These are phyloP conservation scores for Zygosaccharomyces lentus DNA, from an alignment of 805 yeast genomes.

Conservation along the genomic window DNA sequence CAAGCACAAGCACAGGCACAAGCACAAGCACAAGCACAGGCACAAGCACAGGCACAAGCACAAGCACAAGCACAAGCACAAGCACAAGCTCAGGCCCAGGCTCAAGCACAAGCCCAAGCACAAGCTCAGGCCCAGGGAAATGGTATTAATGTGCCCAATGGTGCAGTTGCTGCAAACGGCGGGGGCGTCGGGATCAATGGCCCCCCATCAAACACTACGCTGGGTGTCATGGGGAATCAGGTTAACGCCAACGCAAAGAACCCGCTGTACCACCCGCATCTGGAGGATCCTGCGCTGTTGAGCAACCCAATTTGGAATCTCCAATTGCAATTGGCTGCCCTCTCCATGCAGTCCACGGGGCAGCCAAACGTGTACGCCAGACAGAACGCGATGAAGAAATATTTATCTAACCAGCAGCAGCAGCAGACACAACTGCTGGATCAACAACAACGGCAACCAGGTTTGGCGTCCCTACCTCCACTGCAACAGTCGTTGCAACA, in stretches of 20 bases:
- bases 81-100: constrained; percentile 4
- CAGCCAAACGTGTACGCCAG: constrained; percentile 37
- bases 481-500: constrained; percentile 3
- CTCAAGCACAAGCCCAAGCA: constrained; percentile 11
- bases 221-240: constrained; percentile 5
- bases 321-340: constrained; percentile 33
- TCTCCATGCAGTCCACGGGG: constrained; percentile 34
- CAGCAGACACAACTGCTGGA: constrained; percentile 14
- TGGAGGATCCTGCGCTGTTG: constrained; percentile 31
- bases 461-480: constrained; percentile 1
- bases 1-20: constrained; percentile 7
- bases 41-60: constrained; percentile 11
- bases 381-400: constrained; percentile 37
- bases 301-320: constrained; percentile 37
- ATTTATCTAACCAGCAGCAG: constrained; percentile 27
- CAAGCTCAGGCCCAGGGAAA: constrained; percentile 8
- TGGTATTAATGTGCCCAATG: constrained; percentile 5
- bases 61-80: constrained; percentile 7
- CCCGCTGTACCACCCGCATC: constrained; percentile 35
- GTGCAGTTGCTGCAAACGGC: constrained; percentile 8
- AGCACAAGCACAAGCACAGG: background rate
- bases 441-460: constrained; percentile 13
- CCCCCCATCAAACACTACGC: constrained; percentile 6
- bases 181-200: constrained; percentile 8
- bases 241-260: constrained; percentile 26